Percentiles rank a stretch among this genome's conserved stretches.
Conservation (phyloP, 352 stramenopile genomes). For the Pythium dissotocum region DNA sequence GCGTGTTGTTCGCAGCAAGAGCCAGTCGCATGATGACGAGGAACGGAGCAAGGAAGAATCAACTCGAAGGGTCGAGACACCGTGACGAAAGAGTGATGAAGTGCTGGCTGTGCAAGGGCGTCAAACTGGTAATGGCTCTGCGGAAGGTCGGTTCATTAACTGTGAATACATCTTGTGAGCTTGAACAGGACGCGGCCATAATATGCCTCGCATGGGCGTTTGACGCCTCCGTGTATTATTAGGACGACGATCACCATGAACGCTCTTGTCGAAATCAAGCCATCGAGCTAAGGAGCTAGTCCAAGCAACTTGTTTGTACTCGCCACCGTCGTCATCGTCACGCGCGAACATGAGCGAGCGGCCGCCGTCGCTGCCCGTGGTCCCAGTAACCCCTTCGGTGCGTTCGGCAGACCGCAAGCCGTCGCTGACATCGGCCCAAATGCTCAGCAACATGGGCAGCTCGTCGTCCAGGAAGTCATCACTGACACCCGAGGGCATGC, state of each 20-base stretch:
- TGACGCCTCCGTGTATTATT: conserved; percentile 1
- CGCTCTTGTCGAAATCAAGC: neutral
- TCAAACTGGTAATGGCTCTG: neutral
- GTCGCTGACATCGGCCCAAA: conserved; percentile 5
- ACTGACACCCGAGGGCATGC: conserved; percentile 7
- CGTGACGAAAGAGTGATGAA: neutral
- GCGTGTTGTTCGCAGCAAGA: conserved; percentile 21
- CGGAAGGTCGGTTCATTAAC: neutral
- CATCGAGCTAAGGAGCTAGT: neutral
- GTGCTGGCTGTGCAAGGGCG: too few relatives aligned
- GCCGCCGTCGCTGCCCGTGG: conserved; percentile 3
- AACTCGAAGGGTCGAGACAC: too few relatives aligned
- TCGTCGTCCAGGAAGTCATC: conserved; percentile 7
- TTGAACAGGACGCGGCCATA: neutral
- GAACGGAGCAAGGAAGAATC: neutral
- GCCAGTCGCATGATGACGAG: conserved; percentile 5
- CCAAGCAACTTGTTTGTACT: neutral
- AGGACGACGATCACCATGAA: neutral
- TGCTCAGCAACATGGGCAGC: neutral
- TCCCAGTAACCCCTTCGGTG: neutral
- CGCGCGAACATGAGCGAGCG: conserved; percentile 11
- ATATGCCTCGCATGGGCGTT: neutral
- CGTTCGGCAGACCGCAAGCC: conserved; percentile 14
- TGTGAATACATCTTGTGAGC: conserved; percentile 6
- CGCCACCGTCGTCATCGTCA: neutral